A percentile compares a stretch with the other conserved stretches of the same genome.
These are phyloP conservation scores for Aspergillus sp. DNA, from an alignment of 2,329 filamentous ascomycete genomes.

Conservation along the genomic window DNA sequence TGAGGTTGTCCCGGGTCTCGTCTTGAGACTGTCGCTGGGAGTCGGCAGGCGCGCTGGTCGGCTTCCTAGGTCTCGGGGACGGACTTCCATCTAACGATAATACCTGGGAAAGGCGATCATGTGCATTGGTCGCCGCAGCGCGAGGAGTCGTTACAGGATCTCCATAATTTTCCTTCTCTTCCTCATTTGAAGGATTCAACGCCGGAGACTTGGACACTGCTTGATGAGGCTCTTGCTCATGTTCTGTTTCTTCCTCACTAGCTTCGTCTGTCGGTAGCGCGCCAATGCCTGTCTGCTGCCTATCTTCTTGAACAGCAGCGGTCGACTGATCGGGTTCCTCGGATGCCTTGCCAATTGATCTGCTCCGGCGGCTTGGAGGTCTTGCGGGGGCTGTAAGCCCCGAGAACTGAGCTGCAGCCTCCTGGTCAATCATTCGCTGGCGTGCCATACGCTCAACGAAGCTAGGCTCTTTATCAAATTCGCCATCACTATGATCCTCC, in stretches of 20 bases:
- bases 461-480: conserved; percentile 46
- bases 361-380: conserved; percentile 11
- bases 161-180: conserved; percentile 49
- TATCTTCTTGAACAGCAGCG: conserved; percentile 13
- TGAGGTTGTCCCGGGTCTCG: conserved; percentile 6
- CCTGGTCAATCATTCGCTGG: conserved; percentile 33
- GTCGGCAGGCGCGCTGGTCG: neutral
- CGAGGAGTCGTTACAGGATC: conserved; percentile 27
- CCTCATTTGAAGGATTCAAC: conserved; percentile 35
- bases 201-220: conserved; percentile 31
- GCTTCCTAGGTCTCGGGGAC: conserved; percentile 9
- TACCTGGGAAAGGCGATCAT: conserved; percentile 39
- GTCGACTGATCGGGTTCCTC: conserved; percentile 9
- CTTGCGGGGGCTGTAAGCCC: conserved; percentile 34
- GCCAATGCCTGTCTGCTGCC: conserved; percentile 18
- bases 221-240: conserved; percentile 40
- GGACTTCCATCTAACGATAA: conserved; percentile 29
- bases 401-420: conserved; percentile 36
- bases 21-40: conserved; percentile 1
- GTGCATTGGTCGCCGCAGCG: conserved; percentile 32
- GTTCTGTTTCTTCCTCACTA: conserved; percentile 49
- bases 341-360: conserved; percentile 4
- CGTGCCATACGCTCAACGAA: conserved; percentile 35
- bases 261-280: conserved; percentile 23
- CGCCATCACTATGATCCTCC: conserved; percentile 39